Conservation (phyloP, 441 rosid species). For the Hypseocharis bilobata region DNA sequence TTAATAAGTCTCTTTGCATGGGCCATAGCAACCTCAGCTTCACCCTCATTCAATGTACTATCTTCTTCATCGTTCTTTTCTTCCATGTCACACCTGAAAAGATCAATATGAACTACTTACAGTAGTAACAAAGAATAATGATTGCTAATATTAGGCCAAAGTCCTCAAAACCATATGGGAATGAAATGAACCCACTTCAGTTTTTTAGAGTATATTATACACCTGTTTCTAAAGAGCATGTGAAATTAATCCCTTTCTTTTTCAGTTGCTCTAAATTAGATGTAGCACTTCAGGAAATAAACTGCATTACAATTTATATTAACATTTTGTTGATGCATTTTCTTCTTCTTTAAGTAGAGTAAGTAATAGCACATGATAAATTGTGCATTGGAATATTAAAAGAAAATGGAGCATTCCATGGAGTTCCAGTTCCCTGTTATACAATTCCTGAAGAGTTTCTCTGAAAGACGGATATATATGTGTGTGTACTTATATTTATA, state of each 20-base stretch:
- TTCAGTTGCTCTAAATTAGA: neutral
- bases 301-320: neutral
- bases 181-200: neutral
- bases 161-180: neutral
- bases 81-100: constrained; percentile 85
- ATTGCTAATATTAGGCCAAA: neutral
- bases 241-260: constrained; percentile 2
- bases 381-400: no score
- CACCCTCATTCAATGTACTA: constrained; percentile 87
- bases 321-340: neutral
- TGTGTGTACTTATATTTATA: neutral
- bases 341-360: neutral
- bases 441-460: neutral
- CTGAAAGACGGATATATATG: neutral
- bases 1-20: constrained; percentile 76
- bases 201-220: neutral
- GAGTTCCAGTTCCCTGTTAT: no score
- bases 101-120: constrained; percentile 14
- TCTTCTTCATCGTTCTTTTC: constrained; percentile 98
- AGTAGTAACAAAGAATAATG: neutral
- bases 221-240: constrained; percentile 1
- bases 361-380: neutral
- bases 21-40: constrained; percentile 83
- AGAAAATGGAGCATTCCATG: no score
- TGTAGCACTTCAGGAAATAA: neutral